A percentile compares a stretch with the other conserved stretches of the same genome.
These are phyloP conservation scores for Berberis thunbergii DNA, from an alignment of 164 flowering plant species.

Conservation along the genomic window DNA sequence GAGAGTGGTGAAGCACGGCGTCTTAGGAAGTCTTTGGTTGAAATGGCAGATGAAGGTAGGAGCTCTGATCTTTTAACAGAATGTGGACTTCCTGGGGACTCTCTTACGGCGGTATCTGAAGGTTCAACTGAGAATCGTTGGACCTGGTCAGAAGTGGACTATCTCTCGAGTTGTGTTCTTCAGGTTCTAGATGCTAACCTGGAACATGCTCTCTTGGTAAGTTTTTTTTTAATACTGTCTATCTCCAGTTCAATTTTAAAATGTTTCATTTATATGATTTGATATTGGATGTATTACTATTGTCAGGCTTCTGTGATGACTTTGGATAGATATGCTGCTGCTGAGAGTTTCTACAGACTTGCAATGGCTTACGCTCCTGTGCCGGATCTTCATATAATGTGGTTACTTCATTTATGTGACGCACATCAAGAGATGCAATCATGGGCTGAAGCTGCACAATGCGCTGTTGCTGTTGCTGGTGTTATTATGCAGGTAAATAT, in stretches of 20 bases:
- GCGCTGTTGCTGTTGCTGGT: slow-evolving; percentile 99
- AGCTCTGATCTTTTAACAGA: slow-evolving; percentile 41
- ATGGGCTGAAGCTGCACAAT: slow-evolving; percentile 99
- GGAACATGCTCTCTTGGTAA: slow-evolving; percentile 91
- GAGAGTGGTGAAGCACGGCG: slow-evolving; percentile 95
- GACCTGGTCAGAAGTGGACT: slow-evolving; percentile 90
- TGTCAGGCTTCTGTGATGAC: slow-evolving; percentile 72
- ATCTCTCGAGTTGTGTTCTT: slow-evolving; percentile 69
- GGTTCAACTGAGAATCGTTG: slow-evolving; percentile 50
- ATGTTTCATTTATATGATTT: neutral
- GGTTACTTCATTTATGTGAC: slow-evolving; percentile 96
- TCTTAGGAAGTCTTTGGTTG: slow-evolving; percentile 73
- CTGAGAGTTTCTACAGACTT: slow-evolving; percentile 89
- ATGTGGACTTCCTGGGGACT: slow-evolving; percentile 66
- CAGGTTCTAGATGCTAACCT: slow-evolving; percentile 94
- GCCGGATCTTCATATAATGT: slow-evolving; percentile 99
- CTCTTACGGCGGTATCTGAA: slow-evolving; percentile 51
- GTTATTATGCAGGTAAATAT: slow-evolving; percentile 92
- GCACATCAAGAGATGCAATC: slow-evolving; percentile 99
- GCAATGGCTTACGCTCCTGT: slow-evolving; percentile 98
- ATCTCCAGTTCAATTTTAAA: neutral
- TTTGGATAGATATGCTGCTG: slow-evolving; percentile 89
- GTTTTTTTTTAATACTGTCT: slow-evolving; percentile 4
- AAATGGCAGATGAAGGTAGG: slow-evolving; percentile 76
- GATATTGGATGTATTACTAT: slow-evolving; percentile 1